Conservation (phyloP, 805 yeast species). For the Schizosaccharomyces octosporus region DNA sequence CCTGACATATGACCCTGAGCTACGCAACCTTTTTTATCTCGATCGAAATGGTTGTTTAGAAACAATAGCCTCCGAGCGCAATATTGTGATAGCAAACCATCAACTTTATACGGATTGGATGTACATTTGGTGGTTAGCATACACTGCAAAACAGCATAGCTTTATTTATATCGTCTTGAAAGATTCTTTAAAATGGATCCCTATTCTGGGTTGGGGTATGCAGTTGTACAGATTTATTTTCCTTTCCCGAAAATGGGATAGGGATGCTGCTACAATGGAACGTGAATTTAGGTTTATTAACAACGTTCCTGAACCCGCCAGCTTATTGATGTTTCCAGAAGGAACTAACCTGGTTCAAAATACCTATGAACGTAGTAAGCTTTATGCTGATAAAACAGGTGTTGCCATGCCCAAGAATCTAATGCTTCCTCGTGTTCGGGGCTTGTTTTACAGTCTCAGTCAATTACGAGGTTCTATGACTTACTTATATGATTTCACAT, state of each 20-base stretch:
- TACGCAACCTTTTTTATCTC: slow-evolving; percentile 9
- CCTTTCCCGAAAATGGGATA: slow-evolving; percentile 64
- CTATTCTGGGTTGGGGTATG: slow-evolving; percentile 76
- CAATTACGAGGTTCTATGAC: slow-evolving; percentile 19
- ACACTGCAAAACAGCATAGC: slow-evolving; percentile 40
- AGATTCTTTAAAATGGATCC: slow-evolving; percentile 42
- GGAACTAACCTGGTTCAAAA: slow-evolving; percentile 64
- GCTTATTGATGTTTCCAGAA: slow-evolving; percentile 69
- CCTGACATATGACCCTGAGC: slow-evolving; percentile 11
- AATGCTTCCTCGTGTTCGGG: slow-evolving; percentile 63
- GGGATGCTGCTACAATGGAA: slow-evolving; percentile 36
- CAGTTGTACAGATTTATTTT: slow-evolving; percentile 34
- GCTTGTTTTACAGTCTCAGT: slow-evolving; percentile 41
- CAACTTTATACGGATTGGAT: slow-evolving; percentile 91
- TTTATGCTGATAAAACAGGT: slow-evolving; percentile 27
- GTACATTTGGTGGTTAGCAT: slow-evolving; percentile 64
- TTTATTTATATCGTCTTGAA: slow-evolving; percentile 52
- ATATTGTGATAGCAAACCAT: slow-evolving; percentile 64
- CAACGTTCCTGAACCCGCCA: slow-evolving; percentile 29
- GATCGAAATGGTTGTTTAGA: slow-evolving; percentile 8
- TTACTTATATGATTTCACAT: slow-evolving; percentile 54
- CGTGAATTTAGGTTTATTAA: slow-evolving; percentile 29
- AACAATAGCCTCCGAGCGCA: slow-evolving; percentile 21
- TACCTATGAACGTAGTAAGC: slow-evolving; percentile 33
- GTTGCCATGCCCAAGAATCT: slow-evolving; percentile 28